phyloP scores from a whole-genome alignment of 768 basidiomycete genomes.

The Lanmaoa rubissima region DNA sequence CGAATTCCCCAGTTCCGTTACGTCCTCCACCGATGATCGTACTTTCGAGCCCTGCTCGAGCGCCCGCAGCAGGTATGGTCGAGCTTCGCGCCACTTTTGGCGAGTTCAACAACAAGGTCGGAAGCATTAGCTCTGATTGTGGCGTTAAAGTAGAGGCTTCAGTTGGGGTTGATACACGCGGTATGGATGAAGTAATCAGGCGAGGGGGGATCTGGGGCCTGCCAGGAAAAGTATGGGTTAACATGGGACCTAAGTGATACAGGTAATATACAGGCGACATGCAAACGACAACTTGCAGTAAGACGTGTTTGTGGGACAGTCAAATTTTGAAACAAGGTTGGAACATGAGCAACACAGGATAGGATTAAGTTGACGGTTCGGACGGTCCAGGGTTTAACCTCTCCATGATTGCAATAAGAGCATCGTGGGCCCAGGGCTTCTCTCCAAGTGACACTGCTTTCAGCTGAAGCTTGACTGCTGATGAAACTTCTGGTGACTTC shows the following conservation, averaged over 20 bases:
- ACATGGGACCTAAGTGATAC: conserved; percentile 15
- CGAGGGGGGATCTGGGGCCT: conserved; percentile 71
- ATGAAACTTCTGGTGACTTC: conserved; percentile 20
- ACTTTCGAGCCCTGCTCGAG: conserved; percentile 64
- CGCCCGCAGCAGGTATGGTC: conserved; percentile 62
- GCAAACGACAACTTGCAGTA: background rate
- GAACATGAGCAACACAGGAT: background rate
- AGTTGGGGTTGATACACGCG: conserved; percentile 48
- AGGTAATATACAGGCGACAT: background rate
- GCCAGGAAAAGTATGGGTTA: conserved; percentile 60
- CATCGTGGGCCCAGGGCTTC: conserved; percentile 26
- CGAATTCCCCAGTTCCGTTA: conserved; percentile 35
- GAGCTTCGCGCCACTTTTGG: conserved; percentile 66
- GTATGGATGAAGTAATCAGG: conserved; percentile 68
- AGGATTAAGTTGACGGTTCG: conserved; percentile 2
- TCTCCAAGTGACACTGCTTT: conserved; percentile 23
- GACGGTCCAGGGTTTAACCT: conserved; percentile 10
- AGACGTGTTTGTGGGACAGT: background rate
- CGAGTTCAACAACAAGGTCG: conserved; percentile 30
- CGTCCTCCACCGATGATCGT: conserved; percentile 52
- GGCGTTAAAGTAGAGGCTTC: conserved; percentile 25
- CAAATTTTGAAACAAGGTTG: background rate
- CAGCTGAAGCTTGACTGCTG: conserved; percentile 23
- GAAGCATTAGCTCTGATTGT: conserved; percentile 17
- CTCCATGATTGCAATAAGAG: conserved; percentile 26